A percentile compares a stretch with the other conserved stretches of the same genome.
Conservation (phyloP, 2,329 filamentous ascomycete species). For the Fusarium zealandicum region DNA sequence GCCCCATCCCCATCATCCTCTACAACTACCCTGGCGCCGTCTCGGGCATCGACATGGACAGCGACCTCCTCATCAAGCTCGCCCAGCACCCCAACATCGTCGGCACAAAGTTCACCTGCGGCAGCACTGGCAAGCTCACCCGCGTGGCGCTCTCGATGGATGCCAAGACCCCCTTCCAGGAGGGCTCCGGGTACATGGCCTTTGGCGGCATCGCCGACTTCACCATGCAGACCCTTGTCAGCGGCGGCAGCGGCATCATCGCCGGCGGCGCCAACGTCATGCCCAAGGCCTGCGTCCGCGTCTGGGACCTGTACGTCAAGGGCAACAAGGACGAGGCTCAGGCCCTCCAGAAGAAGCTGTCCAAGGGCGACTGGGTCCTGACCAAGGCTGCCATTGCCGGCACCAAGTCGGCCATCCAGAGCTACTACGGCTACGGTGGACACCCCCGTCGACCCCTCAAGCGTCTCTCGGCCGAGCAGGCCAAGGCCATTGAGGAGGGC, state of each 20-base stretch:
- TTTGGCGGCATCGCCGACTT: conserved; percentile 91
- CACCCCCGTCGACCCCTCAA: conserved; percentile 76
- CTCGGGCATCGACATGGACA: conserved; percentile 87
- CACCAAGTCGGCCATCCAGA: conserved; percentile 84
- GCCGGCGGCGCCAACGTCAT: conserved; percentile 86
- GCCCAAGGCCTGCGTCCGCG: conserved; percentile 79
- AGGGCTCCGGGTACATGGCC: conserved; percentile 77
- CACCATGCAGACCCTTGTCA: conserved; percentile 80
- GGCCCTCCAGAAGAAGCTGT: conserved; percentile 77
- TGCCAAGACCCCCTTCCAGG: conserved; percentile 69
- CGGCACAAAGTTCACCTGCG: conserved; percentile 91
- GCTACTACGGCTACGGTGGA: conserved; percentile 82
- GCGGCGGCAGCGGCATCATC: conserved; percentile 83
- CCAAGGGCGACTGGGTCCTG: conserved; percentile 81
- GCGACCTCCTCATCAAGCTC: conserved; percentile 81
- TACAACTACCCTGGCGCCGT: conserved; percentile 95
- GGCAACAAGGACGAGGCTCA: conserved; percentile 79
- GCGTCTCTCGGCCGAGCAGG: conserved; percentile 65
- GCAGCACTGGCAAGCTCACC: conserved; percentile 88
- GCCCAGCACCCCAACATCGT: conserved; percentile 83
- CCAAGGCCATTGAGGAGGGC: conserved; percentile 61
- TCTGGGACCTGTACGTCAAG: conserved; percentile 78
- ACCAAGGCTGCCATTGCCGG: conserved; percentile 85
- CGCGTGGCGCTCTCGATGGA: conserved; percentile 77
- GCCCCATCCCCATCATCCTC: conserved; percentile 78